Conservation (phyloP, 2,329 filamentous ascomycete genomes). For the Eutypella sp. region DNA sequence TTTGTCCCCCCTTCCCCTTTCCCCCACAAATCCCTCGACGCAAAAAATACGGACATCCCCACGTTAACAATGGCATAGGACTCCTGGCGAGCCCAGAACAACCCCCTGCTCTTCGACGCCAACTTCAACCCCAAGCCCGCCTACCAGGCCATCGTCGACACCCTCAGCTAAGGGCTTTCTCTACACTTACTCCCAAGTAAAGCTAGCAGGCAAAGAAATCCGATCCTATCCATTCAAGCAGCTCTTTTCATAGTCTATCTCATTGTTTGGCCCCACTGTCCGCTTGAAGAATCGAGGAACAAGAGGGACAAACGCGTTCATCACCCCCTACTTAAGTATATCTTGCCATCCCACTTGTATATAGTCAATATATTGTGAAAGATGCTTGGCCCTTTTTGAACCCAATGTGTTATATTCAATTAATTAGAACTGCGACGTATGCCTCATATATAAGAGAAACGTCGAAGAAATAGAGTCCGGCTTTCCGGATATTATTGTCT, state of each 20-base stretch:
- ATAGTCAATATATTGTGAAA: not conserved
- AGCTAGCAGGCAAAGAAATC: no score
- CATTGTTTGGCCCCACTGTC: no score
- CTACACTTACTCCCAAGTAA: no score
- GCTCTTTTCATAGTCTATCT: no score
- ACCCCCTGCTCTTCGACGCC: conserved; percentile 50
- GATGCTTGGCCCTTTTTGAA: not conserved
- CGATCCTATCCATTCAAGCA: no score
- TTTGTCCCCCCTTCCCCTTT: not conserved
- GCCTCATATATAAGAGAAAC: not conserved
- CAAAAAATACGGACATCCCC: no score
- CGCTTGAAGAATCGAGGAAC: no score
- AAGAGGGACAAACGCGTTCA: no score
- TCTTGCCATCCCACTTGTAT: not conserved
- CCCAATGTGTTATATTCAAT: no score
- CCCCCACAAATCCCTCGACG: not conserved
- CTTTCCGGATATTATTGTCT: no score
- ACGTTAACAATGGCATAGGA: conserved; percentile 31
- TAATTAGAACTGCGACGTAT: no score
- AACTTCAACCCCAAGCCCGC: conserved; percentile 47
- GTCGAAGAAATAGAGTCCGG: not conserved
- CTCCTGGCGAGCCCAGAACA: conserved; percentile 45
- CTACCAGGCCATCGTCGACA: conserved; percentile 41
- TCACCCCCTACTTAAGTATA: no score
- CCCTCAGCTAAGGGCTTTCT: conserved; percentile 19